Base-by-base conservation (phyloP, 805 yeast genomes). In the Candida vartiovaarae region DNA sequence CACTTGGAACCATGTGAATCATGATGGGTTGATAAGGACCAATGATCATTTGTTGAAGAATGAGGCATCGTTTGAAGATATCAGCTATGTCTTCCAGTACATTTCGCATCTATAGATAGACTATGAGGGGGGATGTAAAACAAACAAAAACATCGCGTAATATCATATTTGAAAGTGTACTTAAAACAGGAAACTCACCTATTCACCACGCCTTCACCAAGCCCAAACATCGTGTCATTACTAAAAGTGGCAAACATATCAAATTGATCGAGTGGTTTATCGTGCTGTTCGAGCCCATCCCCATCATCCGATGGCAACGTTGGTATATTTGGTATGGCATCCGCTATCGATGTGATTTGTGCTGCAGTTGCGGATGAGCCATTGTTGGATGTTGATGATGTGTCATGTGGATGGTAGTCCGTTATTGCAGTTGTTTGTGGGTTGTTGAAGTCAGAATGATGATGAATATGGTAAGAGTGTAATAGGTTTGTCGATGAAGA, bases 1-100 rank as follows among this genome's bases (percentile, higher is more conserved):
- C 0, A 82, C 97, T 0, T 91, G 99, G 99, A 91, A 93, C 61
- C 99, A 93, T 66, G 71, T 86, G 45, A 75, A 81, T 47, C 85
- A 75, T 47, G 74, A 68, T 4, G 78, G 75, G 2, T 67, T 93
- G 56, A 66, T 62, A 27, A 64, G 66, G 30, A 85, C 90, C 23
- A 85, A 88, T 54, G 99, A 93, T 59, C 74, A 77, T 47, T 66
- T 93, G 40, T 67, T 93, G 47, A 74, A 78, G 50, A 88, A 84
- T 55, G 99, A 93, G 60, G 66, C 72, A 20, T 72, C 75, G 23
- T 75, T 74, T 52, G 72, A 78, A 33, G 88, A 85, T 39, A 79
- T 93, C 23, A 76, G 89, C 41, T 93, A 81, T 64, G 95, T 87
- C 4, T 93, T 93, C 68, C 97, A 93, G 63, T 91, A 91, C 61